Conservation (phyloP, 257 asterid genomes). For the Linaria vulgaris region DNA sequence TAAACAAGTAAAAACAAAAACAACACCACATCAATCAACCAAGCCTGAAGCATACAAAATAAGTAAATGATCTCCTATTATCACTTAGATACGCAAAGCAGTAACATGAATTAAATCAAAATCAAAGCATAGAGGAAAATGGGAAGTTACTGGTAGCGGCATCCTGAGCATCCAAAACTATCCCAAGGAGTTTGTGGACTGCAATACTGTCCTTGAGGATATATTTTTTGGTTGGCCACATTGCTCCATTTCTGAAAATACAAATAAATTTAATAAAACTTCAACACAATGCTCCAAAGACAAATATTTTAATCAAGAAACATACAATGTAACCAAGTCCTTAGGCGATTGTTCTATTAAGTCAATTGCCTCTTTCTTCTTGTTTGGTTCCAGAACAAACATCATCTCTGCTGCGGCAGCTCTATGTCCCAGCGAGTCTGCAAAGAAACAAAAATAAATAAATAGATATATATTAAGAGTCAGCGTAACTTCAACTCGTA, state of each 20-base stretch:
- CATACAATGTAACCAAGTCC: slow-evolving; percentile 56
- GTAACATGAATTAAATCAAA: background rate
- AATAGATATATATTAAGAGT: slow-evolving; percentile 2
- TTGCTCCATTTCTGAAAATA: slow-evolving; percentile 55
- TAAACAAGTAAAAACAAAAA: no score
- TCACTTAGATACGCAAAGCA: slow-evolving; percentile 6
- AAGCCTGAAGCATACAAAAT: no score
- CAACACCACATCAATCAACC: no score
- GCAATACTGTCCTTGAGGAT: slow-evolving; percentile 67
- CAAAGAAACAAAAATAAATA: slow-evolving; percentile 24
- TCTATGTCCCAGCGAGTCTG: slow-evolving; percentile 83
- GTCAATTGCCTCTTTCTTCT: slow-evolving; percentile 65
- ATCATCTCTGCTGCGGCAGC: slow-evolving; percentile 94
- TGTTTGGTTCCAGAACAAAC: slow-evolving; percentile 73
- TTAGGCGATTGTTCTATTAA: slow-evolving; percentile 72
- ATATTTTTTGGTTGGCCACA: slow-evolving; percentile 45
- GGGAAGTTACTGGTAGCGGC: slow-evolving; percentile 71
- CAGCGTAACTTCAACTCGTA: slow-evolving; percentile 9
- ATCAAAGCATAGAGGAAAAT: slow-evolving; percentile 6
- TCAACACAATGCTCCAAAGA: no score
- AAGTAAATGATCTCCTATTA: background rate
- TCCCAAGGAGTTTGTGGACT: slow-evolving; percentile 64
- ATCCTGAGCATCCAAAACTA: slow-evolving; percentile 51
- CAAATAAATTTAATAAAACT: background rate
- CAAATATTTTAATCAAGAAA: slow-evolving; percentile 14